A percentile compares a stretch with the other conserved stretches of the same genome.
Evolutionary conservation across 768 basidiomycete species (phyloP).

Genomic region (Suillus discolor): DNA sequence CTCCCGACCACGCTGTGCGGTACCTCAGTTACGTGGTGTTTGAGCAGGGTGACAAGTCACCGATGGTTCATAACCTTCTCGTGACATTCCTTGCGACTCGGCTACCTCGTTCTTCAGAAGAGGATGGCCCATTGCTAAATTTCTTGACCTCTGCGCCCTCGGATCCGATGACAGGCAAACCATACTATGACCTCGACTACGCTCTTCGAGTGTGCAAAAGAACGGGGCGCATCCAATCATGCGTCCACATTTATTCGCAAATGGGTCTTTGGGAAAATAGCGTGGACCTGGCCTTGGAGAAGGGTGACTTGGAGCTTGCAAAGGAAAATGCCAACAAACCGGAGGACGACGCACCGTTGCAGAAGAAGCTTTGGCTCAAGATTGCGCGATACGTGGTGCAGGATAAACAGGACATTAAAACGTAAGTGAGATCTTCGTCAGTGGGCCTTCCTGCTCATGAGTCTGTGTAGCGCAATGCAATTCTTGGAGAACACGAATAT

Average conservation of each 20-base stretch:
- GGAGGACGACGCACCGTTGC: conserved; percentile 81
- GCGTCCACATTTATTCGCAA: conserved; percentile 95
- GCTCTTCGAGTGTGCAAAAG: conserved; percentile 91
- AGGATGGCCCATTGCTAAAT: conserved; percentile 77
- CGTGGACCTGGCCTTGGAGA: conserved; percentile 91
- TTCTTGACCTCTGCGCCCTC: conserved; percentile 84
- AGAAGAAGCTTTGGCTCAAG: conserved; percentile 97
- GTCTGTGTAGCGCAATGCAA: conserved; percentile 78
- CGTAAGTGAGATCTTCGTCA: conserved; percentile 55
- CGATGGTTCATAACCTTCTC: conserved; percentile 92
- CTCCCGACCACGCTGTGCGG: conserved; percentile 84
- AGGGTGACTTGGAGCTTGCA: conserved; percentile 93
- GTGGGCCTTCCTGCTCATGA: conserved; percentile 1
- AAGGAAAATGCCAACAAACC: conserved; percentile 96
- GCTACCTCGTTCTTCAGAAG: conserved; percentile 47
- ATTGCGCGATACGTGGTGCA: conserved; percentile 98
- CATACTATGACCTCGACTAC: conserved; percentile 97
- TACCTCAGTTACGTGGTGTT: conserved; percentile 88
- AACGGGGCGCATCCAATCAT: conserved; percentile 78
- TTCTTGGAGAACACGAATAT: conserved; percentile 94
- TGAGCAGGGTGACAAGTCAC: conserved; percentile 74
- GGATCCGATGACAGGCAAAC: conserved; percentile 80
- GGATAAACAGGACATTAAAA: conserved; percentile 97
- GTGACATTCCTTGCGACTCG: conserved; percentile 81
- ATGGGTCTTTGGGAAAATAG: conserved; percentile 98